Base-by-base conservation (phyloP, 2,329 filamentous ascomycete species). In the Cladobotryum protrusum region DNA sequence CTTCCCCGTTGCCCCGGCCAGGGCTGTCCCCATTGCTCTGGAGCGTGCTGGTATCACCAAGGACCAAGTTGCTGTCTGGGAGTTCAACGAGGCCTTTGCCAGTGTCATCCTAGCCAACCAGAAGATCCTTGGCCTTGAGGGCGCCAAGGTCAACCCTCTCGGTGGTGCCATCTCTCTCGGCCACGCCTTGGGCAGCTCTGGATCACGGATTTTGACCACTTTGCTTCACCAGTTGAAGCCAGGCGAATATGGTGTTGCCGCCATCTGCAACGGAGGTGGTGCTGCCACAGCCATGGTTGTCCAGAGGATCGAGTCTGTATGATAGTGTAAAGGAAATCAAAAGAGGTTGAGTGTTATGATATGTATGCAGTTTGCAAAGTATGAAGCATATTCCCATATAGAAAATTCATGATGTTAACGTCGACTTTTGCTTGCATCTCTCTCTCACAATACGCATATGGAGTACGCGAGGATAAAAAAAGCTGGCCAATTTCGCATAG, bases 41-140 rank as follows among this genome's bases (percentile, higher is more conserved):
- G 81, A 90, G 69, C 81, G 91, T 50, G 93, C 93, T 1, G 91
- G 92, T 11, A 91, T 99, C 58, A 89, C 82, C 56, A 89, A 91
- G 70, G 86, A 95, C 43, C 87, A 97, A 67, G 89, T 99, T 42
- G 85, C 92, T 5, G 74, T 96, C 18, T 97, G 93, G 92, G 93
- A 97, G 68, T 96, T 99, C 70, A 99, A 99, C 68, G 93, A 99
- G 72, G 93, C 93, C 0, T 99, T 99, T 65, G 92, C 93, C 24
- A 89, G 88, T 4, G 91, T 96, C 29, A 93, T 96, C 68, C 90
- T 93, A 66, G 91, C 92, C 39, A 96, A 97, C 64, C 86, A 89
- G 62, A 91, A 95, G 85, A 90, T 95, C 54, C 79, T 96, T 33
- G 88, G 86, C 40, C 79, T 96, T 2, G 79, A 91, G 56, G 77